Percentiles rank a stretch among this genome's conserved stretches.
These are phyloP conservation scores for Endothia cerciana DNA, from an alignment of 2,329 filamentous ascomycete species.

Conservation along the genomic window DNA sequence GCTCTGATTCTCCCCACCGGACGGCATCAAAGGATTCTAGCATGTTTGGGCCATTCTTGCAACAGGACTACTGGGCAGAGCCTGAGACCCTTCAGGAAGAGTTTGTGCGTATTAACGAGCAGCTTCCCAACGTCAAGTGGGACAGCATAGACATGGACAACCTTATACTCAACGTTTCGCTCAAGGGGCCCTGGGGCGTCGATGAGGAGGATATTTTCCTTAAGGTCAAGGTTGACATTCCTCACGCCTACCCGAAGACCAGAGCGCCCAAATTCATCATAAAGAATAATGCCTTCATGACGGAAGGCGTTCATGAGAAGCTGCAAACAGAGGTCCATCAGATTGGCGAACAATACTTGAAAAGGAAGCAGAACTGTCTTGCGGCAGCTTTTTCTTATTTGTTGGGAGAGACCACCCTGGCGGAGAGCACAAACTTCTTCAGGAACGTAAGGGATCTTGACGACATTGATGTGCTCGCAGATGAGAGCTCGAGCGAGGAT, in stretches of 20 bases:
- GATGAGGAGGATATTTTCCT: slow-evolving; percentile 62
- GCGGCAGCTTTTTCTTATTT: slow-evolving; percentile 66
- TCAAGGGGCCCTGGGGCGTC: slow-evolving; percentile 67
- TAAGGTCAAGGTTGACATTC: slow-evolving; percentile 64
- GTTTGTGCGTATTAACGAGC: slow-evolving; percentile 63
- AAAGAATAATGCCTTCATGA: slow-evolving; percentile 66
- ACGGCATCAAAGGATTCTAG: slow-evolving; percentile 56
- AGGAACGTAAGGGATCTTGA: slow-evolving; percentile 67
- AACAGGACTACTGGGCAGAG: slow-evolving; percentile 62
- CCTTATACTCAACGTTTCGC: slow-evolving; percentile 60
- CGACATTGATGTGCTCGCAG: slow-evolving; percentile 58
- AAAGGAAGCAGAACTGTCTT: slow-evolving; percentile 63
- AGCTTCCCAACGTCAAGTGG: slow-evolving; percentile 67
- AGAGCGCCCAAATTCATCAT: slow-evolving; percentile 63
- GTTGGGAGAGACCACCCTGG: slow-evolving; percentile 64
- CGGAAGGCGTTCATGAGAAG: slow-evolving; percentile 56
- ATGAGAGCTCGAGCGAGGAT: slow-evolving; percentile 84
- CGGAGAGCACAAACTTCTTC: slow-evolving; percentile 63
- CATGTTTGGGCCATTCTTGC: slow-evolving; percentile 55
- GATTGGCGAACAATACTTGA: slow-evolving; percentile 58
- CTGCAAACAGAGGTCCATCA: slow-evolving; percentile 60
- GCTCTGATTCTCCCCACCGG: slow-evolving; percentile 50
- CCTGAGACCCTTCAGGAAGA: slow-evolving; percentile 68
- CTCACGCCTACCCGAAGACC: slow-evolving; percentile 59
- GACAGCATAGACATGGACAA: slow-evolving; percentile 67